A percentile compares a stretch with the other conserved stretches of the same genome.
phyloP scores from a whole-genome alignment of 2,329 filamentous ascomycete genomes.

The Penicillium psychrosexuale region DNA sequence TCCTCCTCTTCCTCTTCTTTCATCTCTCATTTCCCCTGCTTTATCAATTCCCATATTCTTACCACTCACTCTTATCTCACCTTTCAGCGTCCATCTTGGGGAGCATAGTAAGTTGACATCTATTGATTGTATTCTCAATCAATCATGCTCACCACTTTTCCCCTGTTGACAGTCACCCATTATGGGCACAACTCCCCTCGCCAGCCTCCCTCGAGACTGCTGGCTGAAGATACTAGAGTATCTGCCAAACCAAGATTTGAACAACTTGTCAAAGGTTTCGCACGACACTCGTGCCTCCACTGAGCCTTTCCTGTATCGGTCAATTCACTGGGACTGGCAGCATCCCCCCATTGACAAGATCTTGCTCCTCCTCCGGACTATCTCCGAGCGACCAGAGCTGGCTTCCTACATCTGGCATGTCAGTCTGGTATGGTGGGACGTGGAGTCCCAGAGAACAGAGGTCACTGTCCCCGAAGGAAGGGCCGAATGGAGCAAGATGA shows the following conservation, averaged over 20 bases:
- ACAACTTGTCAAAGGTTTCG: not conserved
- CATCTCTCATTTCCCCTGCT: not conserved
- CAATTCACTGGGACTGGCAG: not conserved
- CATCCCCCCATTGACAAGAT: not conserved
- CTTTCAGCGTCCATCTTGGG: not conserved
- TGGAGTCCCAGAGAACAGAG: too few species aligned
- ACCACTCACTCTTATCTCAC: not conserved
- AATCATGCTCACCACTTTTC: too few species aligned
- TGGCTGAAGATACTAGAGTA: not conserved
- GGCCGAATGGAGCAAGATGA: not conserved
- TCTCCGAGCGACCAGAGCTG: not conserved
- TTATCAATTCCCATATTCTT: not conserved
- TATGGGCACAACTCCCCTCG: not conserved
- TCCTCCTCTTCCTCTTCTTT: not conserved
- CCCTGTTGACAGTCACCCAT: too few species aligned
- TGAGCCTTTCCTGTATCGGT: not conserved
- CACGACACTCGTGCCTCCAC: not conserved
- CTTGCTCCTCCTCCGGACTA: not conserved
- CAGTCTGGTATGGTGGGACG: slow-evolving; percentile 1
- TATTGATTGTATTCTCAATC: too few species aligned
- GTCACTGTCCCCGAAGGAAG: not conserved
- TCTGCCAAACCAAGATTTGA: not conserved
- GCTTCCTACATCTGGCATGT: not conserved
- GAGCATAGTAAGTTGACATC: not conserved
- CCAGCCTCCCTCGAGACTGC: not conserved